Percentiles rank a stretch among this genome's conserved stretches.
These are phyloP conservation scores for Barnettozyma salicaria DNA, from an alignment of 805 yeast genomes.

Conservation along the genomic window DNA sequence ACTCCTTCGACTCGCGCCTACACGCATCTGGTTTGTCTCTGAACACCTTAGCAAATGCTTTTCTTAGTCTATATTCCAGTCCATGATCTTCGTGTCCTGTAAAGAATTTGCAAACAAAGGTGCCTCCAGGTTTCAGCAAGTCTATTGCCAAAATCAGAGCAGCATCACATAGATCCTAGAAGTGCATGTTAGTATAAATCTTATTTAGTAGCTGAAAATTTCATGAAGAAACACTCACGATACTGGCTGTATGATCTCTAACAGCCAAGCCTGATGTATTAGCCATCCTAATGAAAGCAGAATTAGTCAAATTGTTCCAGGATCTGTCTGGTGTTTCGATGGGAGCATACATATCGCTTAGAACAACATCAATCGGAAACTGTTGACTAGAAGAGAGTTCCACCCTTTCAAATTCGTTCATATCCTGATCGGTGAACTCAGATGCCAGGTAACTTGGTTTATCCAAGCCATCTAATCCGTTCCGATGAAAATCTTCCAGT, in stretches of 20 bases:
- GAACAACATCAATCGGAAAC: slow-evolving; percentile 53
- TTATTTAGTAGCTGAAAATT: not conserved
- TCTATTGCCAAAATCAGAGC: slow-evolving; percentile 73
- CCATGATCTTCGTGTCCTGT: slow-evolving; percentile 73
- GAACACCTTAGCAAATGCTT: slow-evolving; percentile 55
- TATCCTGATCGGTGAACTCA: slow-evolving; percentile 20
- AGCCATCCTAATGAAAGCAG: slow-evolving; percentile 83
- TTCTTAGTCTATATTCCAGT: slow-evolving; percentile 52
- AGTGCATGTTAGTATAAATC: slow-evolving; percentile 7
- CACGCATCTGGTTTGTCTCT: slow-evolving; percentile 80
- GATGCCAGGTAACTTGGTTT: slow-evolving; percentile 27
- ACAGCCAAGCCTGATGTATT: slow-evolving; percentile 81
- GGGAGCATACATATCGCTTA: slow-evolving; percentile 82
- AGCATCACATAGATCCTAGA: slow-evolving; percentile 79
- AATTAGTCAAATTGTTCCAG: slow-evolving; percentile 65
- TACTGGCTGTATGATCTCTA: slow-evolving; percentile 76
- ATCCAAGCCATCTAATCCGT: slow-evolving; percentile 18
- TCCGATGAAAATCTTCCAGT: slow-evolving; percentile 6
- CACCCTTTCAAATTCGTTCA: slow-evolving; percentile 6
- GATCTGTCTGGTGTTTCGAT: slow-evolving; percentile 45
- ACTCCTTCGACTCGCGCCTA: slow-evolving; percentile 72
- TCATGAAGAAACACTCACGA: slow-evolving; percentile 39
- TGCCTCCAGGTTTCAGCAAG: slow-evolving; percentile 64
- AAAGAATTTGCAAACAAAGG: slow-evolving; percentile 75
- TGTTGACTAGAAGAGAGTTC: slow-evolving; percentile 10